phyloP scores from a whole-genome alignment of 768 basidiomycete species.

The Lyophyllum shimeji region DNA sequence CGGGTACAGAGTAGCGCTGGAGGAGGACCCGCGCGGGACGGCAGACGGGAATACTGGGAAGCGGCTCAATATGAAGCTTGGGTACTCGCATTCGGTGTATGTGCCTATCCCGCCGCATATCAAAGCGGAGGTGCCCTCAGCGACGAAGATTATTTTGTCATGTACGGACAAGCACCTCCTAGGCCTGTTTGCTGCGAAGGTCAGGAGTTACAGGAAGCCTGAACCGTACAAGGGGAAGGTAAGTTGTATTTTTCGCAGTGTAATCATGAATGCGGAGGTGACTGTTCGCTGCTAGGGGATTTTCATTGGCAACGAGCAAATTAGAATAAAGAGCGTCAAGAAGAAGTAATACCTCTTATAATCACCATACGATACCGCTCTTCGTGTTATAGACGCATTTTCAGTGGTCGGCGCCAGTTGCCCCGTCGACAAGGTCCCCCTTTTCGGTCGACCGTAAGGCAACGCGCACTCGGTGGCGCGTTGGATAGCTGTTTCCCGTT shows the following conservation, averaged over 20 bases:
- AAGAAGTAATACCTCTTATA: conserved; percentile 71
- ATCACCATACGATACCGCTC: not conserved
- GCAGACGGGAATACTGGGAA: conserved; percentile 57
- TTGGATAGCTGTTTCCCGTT: too few species aligned
- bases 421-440: too few species aligned
- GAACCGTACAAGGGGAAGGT: conserved; percentile 99
- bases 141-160: conserved; percentile 80
- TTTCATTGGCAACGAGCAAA: conserved; percentile 90
- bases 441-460: too few species aligned
- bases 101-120: conserved; percentile 84
- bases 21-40: conserved; percentile 71
- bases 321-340: conserved; percentile 89
- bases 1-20: conserved; percentile 86
- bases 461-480: too few species aligned
- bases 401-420: too few species aligned
- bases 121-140: conserved; percentile 72
- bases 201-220: conserved; percentile 82
- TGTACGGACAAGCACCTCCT: conserved; percentile 89
- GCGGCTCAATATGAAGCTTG: conserved; percentile 87
- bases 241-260: conserved; percentile 26
- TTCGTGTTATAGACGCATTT: too few species aligned
- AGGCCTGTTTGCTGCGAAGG: conserved; percentile 85
- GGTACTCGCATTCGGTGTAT: conserved; percentile 85
- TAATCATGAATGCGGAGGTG: not conserved
- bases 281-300: conserved; percentile 61